Base-by-base conservation (phyloP, 2,329 filamentous ascomycete genomes). In the Pyrenochaeta sp. region DNA sequence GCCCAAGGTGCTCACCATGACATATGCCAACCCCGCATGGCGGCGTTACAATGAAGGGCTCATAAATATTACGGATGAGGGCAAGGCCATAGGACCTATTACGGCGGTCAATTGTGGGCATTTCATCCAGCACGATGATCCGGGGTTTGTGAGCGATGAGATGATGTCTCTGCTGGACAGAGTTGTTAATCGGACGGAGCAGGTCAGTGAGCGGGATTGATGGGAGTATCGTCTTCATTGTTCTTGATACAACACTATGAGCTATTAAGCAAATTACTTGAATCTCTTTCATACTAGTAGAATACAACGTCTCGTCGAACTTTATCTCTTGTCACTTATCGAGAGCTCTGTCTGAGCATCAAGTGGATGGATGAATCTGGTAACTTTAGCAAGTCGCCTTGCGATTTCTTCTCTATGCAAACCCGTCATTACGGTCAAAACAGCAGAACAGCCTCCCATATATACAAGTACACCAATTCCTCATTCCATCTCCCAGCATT, bases 51-150 rank as follows among this genome's bases (percentile, higher is more conserved):
- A 84, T 35, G 67, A 78, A 41, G 79, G 76, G 0, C 54, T 85
- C 17, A 58, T 69, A 1, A 65, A 63, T 14, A 70, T 84, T 8
- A 80, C 76, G 0, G 66, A 65, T 3, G 37, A 58, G 0, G 68
- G 69, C 8, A 72, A 60, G 23, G 71, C 69, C 14, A 74, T 73
- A 27, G 77, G 77, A 0, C 75, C 74, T 2, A 54, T 80, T 9
- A 72, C 77, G 28, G 80, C 79, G 1, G 65, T 71, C 6, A 70
- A 72, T 0, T 79, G 77, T 22, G 80, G 80, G 0, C 80, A 83
- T 60, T 82, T 83, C 43, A 75, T 84, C 17, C 82, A 84, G 51
- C 70, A 66, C 23, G 81, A 83, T 47, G 74, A 77, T 19, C 81
- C 81, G 3, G 65, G 44, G 1, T 71, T 69, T 42, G 67, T 69